Evolutionary conservation across 106 monocot species (phyloP).

Genomic region (Phalaenopsis aphrodite): DNA sequence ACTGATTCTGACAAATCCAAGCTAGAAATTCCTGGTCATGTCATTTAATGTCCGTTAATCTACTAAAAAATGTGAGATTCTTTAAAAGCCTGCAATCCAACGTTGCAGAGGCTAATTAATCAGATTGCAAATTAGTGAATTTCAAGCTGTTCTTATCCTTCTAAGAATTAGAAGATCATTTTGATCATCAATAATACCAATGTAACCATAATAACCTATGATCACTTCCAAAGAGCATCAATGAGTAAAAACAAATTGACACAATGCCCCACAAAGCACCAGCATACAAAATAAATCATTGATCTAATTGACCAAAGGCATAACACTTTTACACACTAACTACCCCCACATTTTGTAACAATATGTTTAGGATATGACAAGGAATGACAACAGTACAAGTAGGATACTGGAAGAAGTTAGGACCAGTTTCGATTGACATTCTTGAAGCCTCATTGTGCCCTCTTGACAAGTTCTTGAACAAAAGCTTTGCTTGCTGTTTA

Average conservation of each 20-base stretch:
- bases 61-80: too few species aligned
- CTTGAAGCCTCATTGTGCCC: conserved; percentile 92
- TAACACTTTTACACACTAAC: background rate
- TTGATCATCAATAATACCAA: background rate
- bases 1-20: too few species aligned
- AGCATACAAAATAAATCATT: background rate
- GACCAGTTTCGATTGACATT: conserved; percentile 96
- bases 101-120: background rate
- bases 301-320: background rate
- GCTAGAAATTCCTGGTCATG: too few species aligned
- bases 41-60: too few species aligned
- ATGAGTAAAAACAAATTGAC: background rate
- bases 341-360: background rate
- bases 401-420: conserved; percentile 93
- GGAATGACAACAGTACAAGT: background rate
- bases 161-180: background rate
- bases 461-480: conserved; percentile 91
- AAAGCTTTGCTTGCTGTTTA: conserved; percentile 95
- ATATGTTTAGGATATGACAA: background rate
- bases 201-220: background rate
- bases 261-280: background rate
- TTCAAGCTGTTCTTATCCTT: background rate
- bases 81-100: background rate
- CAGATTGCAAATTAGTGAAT: background rate
- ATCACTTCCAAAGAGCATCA: background rate